These are phyloP conservation scores for Plasmodium malariae DNA, from an alignment of 169 alveolate genomes.

Conservation along the genomic window DNA sequence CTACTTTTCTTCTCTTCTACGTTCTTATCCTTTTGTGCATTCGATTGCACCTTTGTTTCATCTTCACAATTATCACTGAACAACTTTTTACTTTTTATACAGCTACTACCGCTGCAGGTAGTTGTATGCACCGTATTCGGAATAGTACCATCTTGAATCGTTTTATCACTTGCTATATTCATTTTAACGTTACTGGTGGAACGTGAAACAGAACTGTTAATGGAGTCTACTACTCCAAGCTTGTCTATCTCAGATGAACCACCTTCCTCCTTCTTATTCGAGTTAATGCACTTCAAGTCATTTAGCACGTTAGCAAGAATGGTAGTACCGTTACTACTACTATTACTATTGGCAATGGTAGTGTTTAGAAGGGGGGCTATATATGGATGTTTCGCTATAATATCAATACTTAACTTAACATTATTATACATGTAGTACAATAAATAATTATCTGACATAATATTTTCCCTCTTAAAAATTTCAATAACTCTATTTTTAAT, in stretches of 20 bases:
- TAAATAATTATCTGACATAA: conserved; percentile 75
- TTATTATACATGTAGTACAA: conserved; percentile 69
- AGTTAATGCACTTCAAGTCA: conserved; percentile 42
- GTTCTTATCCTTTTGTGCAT: neutral
- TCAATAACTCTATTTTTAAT: conserved; percentile 61
- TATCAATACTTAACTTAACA: conserved; percentile 47
- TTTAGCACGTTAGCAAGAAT: conserved; percentile 42
- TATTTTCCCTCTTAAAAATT: conserved; percentile 70
- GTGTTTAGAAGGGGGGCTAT: conserved; percentile 31
- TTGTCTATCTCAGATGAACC: too few species aligned
- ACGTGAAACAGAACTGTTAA: neutral
- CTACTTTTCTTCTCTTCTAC: neutral
- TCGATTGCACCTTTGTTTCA: too few species aligned
- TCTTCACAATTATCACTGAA: too few species aligned
- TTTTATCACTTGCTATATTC: neutral
- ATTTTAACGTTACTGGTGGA: neutral
- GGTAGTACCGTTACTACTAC: neutral
- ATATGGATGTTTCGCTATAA: conserved; percentile 70
- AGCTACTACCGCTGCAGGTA: too few species aligned
- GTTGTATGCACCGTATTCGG: too few species aligned
- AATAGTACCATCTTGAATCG: too few species aligned
- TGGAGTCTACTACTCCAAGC: neutral
- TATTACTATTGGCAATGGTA: conserved; percentile 4
- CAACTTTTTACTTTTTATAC: too few species aligned
- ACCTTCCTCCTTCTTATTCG: conserved; percentile 29